These are phyloP conservation scores for Coemansia aciculifera DNA, from an alignment of 192 early-diverging fungal species.

Conservation along the genomic window DNA sequence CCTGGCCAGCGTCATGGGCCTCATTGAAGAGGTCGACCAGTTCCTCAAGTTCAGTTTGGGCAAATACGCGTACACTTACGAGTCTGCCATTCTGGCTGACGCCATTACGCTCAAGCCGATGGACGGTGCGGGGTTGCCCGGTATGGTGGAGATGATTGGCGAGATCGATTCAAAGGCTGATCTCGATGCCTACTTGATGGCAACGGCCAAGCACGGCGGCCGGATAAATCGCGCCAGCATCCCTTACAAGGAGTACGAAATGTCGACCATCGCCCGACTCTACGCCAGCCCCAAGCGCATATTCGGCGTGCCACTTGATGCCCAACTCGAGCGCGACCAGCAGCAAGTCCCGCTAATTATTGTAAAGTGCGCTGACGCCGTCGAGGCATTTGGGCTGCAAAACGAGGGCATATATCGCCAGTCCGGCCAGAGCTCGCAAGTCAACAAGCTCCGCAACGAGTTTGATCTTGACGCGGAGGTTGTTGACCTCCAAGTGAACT, in stretches of 20 bases:
- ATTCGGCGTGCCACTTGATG: slow-evolving; percentile 79
- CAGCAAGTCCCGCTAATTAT: slow-evolving; percentile 77
- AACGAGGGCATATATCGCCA: slow-evolving; percentile 89
- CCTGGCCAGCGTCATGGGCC: slow-evolving; percentile 75
- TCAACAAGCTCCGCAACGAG: slow-evolving; percentile 68
- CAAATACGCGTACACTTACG: slow-evolving; percentile 79
- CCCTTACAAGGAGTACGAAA: slow-evolving; percentile 44
- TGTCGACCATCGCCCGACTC: slow-evolving; percentile 55
- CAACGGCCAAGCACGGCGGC: slow-evolving; percentile 27
- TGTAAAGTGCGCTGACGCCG: slow-evolving; percentile 72
- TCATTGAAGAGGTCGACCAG: slow-evolving; percentile 81
- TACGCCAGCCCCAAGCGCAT: slow-evolving; percentile 72
- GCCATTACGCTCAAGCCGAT: slow-evolving; percentile 66
- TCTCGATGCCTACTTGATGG: slow-evolving; percentile 53
- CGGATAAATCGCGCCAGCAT: slow-evolving; percentile 44
- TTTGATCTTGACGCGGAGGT: slow-evolving; percentile 75
- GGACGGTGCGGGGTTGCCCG: slow-evolving; percentile 28
- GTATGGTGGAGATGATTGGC: slow-evolving; percentile 57
- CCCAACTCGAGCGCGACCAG: slow-evolving; percentile 70
- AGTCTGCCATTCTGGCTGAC: slow-evolving; percentile 72
- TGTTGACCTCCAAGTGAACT: slow-evolving; percentile 65
- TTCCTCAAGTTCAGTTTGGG: slow-evolving; percentile 76
- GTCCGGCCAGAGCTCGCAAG: slow-evolving; percentile 75
- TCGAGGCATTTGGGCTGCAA: slow-evolving; percentile 77
- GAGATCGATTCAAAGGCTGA: slow-evolving; percentile 64